phyloP scores from a whole-genome alignment of 139 green algal species.

The Picochlorum sp. region DNA sequence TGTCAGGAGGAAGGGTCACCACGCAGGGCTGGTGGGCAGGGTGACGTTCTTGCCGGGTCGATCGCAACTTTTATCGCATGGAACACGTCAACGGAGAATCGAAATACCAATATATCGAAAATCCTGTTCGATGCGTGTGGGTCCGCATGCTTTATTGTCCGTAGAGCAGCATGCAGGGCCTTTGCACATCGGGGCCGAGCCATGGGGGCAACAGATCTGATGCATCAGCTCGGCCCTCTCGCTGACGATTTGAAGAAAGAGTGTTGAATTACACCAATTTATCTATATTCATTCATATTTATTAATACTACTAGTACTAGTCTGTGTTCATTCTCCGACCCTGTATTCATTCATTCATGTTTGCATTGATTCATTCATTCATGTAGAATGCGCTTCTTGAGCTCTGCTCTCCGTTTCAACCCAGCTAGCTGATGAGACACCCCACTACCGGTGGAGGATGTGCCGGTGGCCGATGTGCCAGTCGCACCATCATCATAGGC shows the following conservation, averaged over 20 bases:
- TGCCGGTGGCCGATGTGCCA: too few relatives aligned
- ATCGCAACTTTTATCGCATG: conserved; percentile 46
- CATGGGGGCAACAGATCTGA: conserved; percentile 27
- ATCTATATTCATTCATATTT: too few relatives aligned
- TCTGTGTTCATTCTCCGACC: too few relatives aligned
- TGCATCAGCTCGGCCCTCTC: conserved; percentile 18
- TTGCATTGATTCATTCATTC: too few relatives aligned
- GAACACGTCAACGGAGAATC: conserved; percentile 1
- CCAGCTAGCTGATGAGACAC: too few relatives aligned
- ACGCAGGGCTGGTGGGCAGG: conserved; percentile 53
- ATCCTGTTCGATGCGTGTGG: conserved; percentile 28
- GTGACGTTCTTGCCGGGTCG: conserved; percentile 49
- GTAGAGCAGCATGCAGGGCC: conserved; percentile 10
- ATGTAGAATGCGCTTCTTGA: too few relatives aligned
- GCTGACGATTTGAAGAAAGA: conserved; percentile 8
- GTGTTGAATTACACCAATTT: not conserved
- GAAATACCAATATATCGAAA: not conserved
- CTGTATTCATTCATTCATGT: not conserved
- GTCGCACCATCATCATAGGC: too few relatives aligned
- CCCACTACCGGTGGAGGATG: too few relatives aligned
- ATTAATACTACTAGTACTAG: not conserved
- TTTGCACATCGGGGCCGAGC: conserved; percentile 20
- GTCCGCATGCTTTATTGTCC: conserved; percentile 23
- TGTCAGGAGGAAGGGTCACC: conserved; percentile 32
- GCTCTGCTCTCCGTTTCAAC: too few relatives aligned